A percentile compares a stretch with the other conserved stretches of the same genome.
Conservation (phyloP, 768 basidiomycete species). For the Naganishia vishniacii region DNA sequence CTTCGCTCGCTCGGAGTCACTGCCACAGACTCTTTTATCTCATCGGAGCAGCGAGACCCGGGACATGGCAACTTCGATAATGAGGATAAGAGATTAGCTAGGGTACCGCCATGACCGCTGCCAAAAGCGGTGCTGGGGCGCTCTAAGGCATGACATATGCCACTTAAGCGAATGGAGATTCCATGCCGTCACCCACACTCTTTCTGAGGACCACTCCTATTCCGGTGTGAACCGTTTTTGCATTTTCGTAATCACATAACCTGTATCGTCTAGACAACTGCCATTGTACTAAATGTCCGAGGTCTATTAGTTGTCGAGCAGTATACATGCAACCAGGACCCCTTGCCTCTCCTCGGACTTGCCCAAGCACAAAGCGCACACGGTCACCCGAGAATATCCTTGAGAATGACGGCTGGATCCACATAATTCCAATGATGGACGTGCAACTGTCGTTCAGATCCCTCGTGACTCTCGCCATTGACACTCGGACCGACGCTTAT, state of each 20-base stretch:
- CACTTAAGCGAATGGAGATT: too few species aligned
- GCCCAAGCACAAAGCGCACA: too few species aligned
- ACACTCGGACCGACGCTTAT: neutral
- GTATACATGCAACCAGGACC: too few species aligned
- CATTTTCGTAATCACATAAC: too few species aligned
- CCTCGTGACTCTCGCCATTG: neutral
- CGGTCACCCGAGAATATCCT: conserved; percentile 21
- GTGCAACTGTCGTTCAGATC: neutral
- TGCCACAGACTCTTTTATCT: neutral
- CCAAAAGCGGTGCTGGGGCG: neutral
- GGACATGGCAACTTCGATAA: neutral
- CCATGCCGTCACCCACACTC: too few species aligned
- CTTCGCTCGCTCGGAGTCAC: neutral
- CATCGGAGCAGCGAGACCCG: neutral
- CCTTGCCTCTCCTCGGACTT: too few species aligned
- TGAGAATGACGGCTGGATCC: conserved; percentile 24
- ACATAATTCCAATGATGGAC: conserved; percentile 26
- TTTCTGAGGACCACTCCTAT: too few species aligned
- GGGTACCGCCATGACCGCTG: neutral
- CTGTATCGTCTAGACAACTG: too few species aligned
- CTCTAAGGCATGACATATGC: too few species aligned
- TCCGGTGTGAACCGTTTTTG: too few species aligned
- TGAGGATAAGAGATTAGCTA: neutral
- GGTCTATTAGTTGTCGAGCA: too few species aligned
- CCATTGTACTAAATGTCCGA: too few species aligned